Conservation (phyloP, 176 grass and related monocot species). For the Carex parvula region DNA sequence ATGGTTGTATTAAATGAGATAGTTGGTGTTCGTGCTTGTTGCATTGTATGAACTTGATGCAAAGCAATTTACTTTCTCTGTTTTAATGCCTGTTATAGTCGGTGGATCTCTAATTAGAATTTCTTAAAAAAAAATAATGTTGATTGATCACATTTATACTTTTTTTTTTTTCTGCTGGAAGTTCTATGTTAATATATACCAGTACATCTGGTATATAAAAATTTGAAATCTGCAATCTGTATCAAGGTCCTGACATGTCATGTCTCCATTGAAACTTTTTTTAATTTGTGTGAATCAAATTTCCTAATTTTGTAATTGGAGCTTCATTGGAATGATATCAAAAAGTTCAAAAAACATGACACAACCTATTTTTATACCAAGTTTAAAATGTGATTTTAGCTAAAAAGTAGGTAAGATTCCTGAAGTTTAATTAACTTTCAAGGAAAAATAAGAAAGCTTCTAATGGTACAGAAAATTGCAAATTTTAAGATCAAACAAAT, state of each 20-base stretch:
- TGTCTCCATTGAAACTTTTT: neutral
- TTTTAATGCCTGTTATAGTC: neutral
- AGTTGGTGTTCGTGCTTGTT: neutral
- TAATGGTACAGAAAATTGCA: neutral
- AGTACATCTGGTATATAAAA: slow-evolving; percentile 4
- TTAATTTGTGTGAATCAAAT: no score
- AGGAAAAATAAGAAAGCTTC: neutral
- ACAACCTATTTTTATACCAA: slow-evolving; percentile 8
- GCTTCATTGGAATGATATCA: neutral
- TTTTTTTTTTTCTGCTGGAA: neutral
- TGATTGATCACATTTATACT: neutral
- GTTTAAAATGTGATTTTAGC: neutral
- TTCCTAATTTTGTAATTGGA: neutral
- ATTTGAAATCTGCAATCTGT: neutral
- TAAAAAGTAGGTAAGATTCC: neutral
- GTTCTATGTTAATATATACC: neutral
- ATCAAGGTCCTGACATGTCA: neutral
- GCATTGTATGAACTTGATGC: neutral
- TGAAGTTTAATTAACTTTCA: neutral
- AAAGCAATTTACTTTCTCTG: neutral
- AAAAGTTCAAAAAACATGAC: neutral
- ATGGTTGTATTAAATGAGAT: slow-evolving; percentile 2
- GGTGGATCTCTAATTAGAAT: neutral
- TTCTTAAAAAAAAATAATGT: neutral
- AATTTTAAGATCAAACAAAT: neutral